phyloP scores from a whole-genome alignment of 208 protist genomes.

The Lotmaria passim region DNA sequence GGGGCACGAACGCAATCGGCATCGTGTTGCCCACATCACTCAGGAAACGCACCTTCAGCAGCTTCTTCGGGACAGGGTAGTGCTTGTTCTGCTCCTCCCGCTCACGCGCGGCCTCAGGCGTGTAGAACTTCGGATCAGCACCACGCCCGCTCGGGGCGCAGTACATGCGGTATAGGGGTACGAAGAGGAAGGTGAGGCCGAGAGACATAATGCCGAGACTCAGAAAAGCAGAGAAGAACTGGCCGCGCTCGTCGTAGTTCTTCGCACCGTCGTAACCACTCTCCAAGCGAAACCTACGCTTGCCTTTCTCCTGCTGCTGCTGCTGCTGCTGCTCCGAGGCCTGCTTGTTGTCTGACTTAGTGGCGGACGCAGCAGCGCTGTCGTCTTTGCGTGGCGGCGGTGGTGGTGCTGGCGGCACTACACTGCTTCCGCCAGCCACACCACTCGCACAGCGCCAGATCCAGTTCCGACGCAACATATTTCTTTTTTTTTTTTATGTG shows the following conservation, averaged over 20 bases:
- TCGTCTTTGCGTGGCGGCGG: neutral
- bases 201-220: conserved; percentile 82
- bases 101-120: conserved; percentile 65
- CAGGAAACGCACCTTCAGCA: conserved; percentile 85
- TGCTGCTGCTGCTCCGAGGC: conserved; percentile 11
- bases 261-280: conserved; percentile 71
- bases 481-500: conserved; percentile 1
- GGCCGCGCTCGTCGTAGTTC: conserved; percentile 78
- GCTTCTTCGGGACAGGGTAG: conserved; percentile 78
- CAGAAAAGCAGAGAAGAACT: conserved; percentile 86
- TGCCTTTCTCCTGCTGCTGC: conserved; percentile 8
- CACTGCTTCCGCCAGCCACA: conserved; percentile 12
- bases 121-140: conserved; percentile 87
- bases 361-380: neutral
- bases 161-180: conserved; percentile 91
- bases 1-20: conserved; percentile 91
- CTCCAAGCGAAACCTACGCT: conserved; percentile 65
- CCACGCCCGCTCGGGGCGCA: conserved; percentile 83
- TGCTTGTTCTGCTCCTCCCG: conserved; percentile 72
- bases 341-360: conserved; percentile 7
- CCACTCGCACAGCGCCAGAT: conserved; percentile 35
- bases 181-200: conserved; percentile 88
- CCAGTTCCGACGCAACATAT: conserved; percentile 54
- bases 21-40: conserved; percentile 90
- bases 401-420: conserved; percentile 12